phyloP scores from a whole-genome alignment of 2,329 filamentous ascomycete species.

The Neonectria faginata region DNA sequence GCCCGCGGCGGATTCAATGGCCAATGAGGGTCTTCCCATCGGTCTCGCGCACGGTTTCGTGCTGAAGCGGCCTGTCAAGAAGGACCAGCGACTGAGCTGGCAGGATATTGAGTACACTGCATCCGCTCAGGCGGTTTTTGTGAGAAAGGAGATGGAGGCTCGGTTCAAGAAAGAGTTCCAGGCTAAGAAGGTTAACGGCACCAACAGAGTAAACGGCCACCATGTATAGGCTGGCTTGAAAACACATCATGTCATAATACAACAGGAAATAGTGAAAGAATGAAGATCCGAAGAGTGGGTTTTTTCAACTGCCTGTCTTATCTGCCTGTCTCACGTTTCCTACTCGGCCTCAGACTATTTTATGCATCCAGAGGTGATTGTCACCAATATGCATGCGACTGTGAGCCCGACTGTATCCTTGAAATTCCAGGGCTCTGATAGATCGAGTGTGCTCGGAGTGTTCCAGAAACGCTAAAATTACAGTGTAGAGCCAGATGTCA shows the following conservation, averaged over 20 bases:
- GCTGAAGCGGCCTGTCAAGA: conserved; percentile 54
- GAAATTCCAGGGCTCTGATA: too few relatives aligned
- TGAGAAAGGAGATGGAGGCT: conserved; percentile 58
- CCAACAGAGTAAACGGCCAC: conserved; percentile 23
- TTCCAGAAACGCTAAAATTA: too few relatives aligned
- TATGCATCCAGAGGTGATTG: too few relatives aligned
- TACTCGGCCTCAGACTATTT: too few relatives aligned
- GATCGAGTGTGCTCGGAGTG: too few relatives aligned
- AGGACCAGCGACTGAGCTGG: conserved; percentile 58
- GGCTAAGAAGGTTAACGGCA: conserved; percentile 29
- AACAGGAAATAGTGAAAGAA: not conserved
- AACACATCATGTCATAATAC: not conserved
- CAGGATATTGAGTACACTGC: conserved; percentile 57
- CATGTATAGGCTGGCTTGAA: not conserved
- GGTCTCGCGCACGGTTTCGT: conserved; percentile 57
- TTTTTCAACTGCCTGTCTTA: too few relatives aligned
- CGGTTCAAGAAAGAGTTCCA: conserved; percentile 48
- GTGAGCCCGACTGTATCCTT: too few relatives aligned
- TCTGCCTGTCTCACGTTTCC: too few relatives aligned
- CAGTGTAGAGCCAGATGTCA: too few relatives aligned
- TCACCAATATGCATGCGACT: too few relatives aligned
- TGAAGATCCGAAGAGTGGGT: not conserved
- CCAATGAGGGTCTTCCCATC: conserved; percentile 56
- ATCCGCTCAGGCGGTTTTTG: conserved; percentile 52
- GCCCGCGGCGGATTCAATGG: conserved; percentile 54